These are phyloP conservation scores for Camillea tinctor DNA, from an alignment of 2,329 filamentous ascomycete genomes.

Conservation along the genomic window DNA sequence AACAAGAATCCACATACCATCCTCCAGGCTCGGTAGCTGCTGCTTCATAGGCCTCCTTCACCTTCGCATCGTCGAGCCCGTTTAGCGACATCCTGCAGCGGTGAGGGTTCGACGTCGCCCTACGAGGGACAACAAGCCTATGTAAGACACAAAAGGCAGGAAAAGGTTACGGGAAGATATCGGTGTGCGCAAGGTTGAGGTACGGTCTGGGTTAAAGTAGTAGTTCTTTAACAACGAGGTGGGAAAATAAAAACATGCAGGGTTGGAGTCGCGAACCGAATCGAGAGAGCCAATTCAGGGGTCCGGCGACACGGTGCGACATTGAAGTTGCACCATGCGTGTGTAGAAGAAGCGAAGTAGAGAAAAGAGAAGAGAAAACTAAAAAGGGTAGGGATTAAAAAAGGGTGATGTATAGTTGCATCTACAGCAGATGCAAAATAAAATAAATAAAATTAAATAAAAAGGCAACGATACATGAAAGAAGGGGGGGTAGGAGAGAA, in stretches of 20 bases:
- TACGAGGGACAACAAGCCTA: conserved; percentile 15
- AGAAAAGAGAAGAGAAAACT: too few relatives aligned
- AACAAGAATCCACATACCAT: conserved; percentile 68
- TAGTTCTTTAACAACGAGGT: conserved; percentile 12
- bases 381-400: conserved; percentile 1
- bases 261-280: conserved; percentile 21
- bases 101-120: conserved; percentile 14
- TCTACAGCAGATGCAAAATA: not conserved
- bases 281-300: conserved; percentile 29
- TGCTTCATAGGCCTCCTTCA: conserved; percentile 82
- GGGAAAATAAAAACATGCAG: conserved; percentile 16
- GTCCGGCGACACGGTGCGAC: conserved; percentile 25
- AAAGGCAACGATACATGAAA: not conserved
- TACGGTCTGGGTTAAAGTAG: conserved; percentile 5
- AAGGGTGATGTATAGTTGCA: not conserved
- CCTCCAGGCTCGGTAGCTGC: conserved; percentile 81
- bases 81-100: conserved; percentile 78
- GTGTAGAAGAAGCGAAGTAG: conserved; percentile 1
- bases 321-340: conserved; percentile 28
- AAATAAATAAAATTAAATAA: too few relatives aligned
- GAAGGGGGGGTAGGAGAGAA: too few relatives aligned
- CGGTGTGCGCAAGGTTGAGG: not conserved
- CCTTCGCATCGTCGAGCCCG: conserved; percentile 78
- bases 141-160: not conserved
- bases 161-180: not conserved